phyloP scores from a whole-genome alignment of 768 basidiomycete species.

The Crepidotus variabilis region DNA sequence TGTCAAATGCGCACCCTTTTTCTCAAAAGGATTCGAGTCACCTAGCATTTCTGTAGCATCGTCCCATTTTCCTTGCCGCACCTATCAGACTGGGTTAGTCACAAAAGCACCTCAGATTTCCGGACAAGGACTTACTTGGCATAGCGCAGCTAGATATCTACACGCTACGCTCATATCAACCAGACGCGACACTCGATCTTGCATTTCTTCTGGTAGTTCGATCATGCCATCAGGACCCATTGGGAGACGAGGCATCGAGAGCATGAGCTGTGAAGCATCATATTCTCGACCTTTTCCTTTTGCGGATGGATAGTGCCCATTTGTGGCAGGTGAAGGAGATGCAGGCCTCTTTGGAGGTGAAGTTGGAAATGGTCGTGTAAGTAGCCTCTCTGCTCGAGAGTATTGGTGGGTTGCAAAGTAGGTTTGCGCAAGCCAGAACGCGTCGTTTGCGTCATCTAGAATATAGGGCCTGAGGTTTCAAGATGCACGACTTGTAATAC shows the following conservation, averaged over 20 bases:
- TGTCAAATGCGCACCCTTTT: constrained; percentile 44
- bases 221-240: constrained; percentile 71
- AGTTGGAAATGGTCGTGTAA: constrained; percentile 81
- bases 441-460: constrained; percentile 88
- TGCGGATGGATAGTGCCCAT: constrained; percentile 35
- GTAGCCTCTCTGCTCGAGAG: constrained; percentile 86
- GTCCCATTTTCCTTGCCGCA: constrained; percentile 87
- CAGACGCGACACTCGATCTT: constrained; percentile 67
- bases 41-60: constrained; percentile 93
- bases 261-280: constrained; percentile 28
- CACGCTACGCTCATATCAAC: constrained; percentile 96
- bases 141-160: constrained; percentile 94
- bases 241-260: constrained; percentile 53
- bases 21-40: constrained; percentile 84
- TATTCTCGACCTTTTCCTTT: constrained; percentile 68
- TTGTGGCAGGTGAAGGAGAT: constrained; percentile 29
- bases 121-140: constrained; percentile 53
- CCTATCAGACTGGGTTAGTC: constrained; percentile 30
- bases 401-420: constrained; percentile 97
- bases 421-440: constrained; percentile 98
- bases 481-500: constrained; percentile 7
- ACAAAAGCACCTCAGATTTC: neutral
- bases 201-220: constrained; percentile 60
- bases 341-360: constrained; percentile 37
- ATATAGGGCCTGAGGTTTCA: constrained; percentile 1